These are phyloP conservation scores for Heterobasidion irregulare DNA, from an alignment of 1,284 basidiomycete species.

Conservation along the genomic window DNA sequence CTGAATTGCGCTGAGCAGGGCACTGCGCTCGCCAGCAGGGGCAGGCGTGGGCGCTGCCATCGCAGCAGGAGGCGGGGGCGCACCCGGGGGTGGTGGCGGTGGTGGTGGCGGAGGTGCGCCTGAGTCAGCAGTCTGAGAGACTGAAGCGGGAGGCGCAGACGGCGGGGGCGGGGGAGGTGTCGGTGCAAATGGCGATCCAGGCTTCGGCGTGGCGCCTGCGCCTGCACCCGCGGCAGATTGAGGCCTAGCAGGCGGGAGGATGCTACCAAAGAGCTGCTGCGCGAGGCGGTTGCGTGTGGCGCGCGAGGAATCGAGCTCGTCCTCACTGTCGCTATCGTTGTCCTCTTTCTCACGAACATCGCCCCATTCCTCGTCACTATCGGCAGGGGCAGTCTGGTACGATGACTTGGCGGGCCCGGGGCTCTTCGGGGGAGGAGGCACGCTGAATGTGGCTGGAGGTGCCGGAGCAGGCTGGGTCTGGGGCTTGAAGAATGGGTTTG, in stretches of 20 bases:
- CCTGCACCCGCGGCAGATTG: slow-evolving; percentile 27
- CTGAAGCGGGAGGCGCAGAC: slow-evolving; percentile 20
- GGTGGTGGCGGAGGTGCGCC: slow-evolving; percentile 22
- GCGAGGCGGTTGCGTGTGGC: slow-evolving; percentile 68
- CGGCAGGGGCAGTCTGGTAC: slow-evolving; percentile 55
- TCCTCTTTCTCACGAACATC: slow-evolving; percentile 63
- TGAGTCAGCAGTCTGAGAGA: not conserved
- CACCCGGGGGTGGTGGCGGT: slow-evolving; percentile 25
- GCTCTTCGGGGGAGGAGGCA: slow-evolving; percentile 18
- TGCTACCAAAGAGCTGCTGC: slow-evolving; percentile 66
- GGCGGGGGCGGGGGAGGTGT: slow-evolving; percentile 25
- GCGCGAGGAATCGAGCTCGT: slow-evolving; percentile 64
- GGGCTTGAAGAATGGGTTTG: slow-evolving; percentile 56
- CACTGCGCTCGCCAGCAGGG: slow-evolving; percentile 48
- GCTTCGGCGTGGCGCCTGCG: slow-evolving; percentile 16
- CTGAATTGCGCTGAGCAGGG: slow-evolving; percentile 79
- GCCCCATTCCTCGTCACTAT: slow-evolving; percentile 79
- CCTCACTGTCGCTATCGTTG: slow-evolving; percentile 65
- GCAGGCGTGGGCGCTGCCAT: slow-evolving; percentile 25
- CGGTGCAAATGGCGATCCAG: slow-evolving; percentile 23
- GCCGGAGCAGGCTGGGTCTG: slow-evolving; percentile 15
- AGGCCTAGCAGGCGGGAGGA: slow-evolving; percentile 42
- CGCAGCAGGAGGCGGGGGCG: slow-evolving; percentile 28
- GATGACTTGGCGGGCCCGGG: slow-evolving; percentile 38
- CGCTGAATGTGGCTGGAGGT: slow-evolving; percentile 15